Percentiles rank a stretch among this genome's conserved stretches.
phyloP scores from a whole-genome alignment of 768 basidiomycete genomes.

The Podaxis carcinomalis region DNA sequence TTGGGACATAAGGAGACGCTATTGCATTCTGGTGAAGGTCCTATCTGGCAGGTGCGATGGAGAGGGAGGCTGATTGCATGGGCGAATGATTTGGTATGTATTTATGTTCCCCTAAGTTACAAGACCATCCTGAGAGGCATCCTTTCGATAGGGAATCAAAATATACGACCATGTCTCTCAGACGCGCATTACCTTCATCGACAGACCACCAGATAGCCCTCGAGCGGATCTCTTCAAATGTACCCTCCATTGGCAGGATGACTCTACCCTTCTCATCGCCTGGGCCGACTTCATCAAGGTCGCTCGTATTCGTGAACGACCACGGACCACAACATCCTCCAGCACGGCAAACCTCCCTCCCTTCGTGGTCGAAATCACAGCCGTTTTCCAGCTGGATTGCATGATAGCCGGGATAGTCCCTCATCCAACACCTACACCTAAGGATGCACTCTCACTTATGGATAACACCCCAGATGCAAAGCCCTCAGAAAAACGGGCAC shows the following conservation, averaged over 20 bases:
- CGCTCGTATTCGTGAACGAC: slow-evolving; percentile 68
- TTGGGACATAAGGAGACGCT: slow-evolving; percentile 88
- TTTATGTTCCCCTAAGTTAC: background rate
- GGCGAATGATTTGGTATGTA: slow-evolving; percentile 85
- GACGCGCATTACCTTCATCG: slow-evolving; percentile 79
- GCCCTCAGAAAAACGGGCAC: slow-evolving; percentile 11
- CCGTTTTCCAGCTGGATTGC: slow-evolving; percentile 89
- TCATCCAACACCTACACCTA: slow-evolving; percentile 39
- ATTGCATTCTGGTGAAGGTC: slow-evolving; percentile 82
- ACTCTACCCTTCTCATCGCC: slow-evolving; percentile 81
- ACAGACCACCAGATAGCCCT: slow-evolving; percentile 77
- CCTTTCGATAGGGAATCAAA: slow-evolving; percentile 73
- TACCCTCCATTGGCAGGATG: slow-evolving; percentile 88
- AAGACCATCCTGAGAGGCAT: background rate
- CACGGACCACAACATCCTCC: slow-evolving; percentile 38
- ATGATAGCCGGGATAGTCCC: slow-evolving; percentile 92
- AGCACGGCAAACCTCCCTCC: slow-evolving; percentile 48
- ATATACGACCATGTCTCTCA: slow-evolving; percentile 83
- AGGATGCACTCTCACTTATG: slow-evolving; percentile 14
- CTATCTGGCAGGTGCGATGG: slow-evolving; percentile 93
- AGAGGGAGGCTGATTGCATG: slow-evolving; percentile 84
- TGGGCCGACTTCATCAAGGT: slow-evolving; percentile 96
- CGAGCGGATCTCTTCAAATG: slow-evolving; percentile 95
- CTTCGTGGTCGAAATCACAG: slow-evolving; percentile 81
- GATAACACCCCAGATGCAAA: background rate